Percentiles rank a stretch among this genome's conserved stretches.
These are phyloP conservation scores for Funneliformis mosseae DNA, from an alignment of 192 early-diverging fungal genomes.

Conservation along the genomic window DNA sequence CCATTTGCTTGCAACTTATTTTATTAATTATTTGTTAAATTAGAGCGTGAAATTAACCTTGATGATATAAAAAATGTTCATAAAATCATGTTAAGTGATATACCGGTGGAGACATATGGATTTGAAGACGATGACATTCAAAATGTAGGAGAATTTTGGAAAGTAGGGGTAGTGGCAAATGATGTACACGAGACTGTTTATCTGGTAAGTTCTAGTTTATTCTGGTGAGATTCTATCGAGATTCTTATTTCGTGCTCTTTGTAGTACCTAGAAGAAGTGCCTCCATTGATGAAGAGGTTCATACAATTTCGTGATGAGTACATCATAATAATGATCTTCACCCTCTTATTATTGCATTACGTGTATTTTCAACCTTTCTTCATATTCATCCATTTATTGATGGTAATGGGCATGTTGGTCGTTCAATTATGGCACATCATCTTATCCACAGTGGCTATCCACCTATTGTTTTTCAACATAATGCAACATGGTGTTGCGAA, in stretches of 20 bases:
- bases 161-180: not conserved
- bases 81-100: conserved; percentile 21
- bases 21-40: conserved; percentile 2
- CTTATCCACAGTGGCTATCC: conserved; percentile 13
- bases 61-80: conserved; percentile 20
- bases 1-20: conserved; percentile 27
- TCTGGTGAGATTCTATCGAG: not conserved
- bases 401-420: conserved; percentile 22
- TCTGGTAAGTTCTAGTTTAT: conserved; percentile 23
- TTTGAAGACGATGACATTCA: not conserved
- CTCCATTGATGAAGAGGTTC: conserved; percentile 18
- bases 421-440: conserved; percentile 23
- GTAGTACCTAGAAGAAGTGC: not conserved
- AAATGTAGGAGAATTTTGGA: not conserved
- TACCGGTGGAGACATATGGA: not conserved
- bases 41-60: not conserved
- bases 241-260: not conserved
- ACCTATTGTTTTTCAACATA: conserved; percentile 10
- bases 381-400: conserved; percentile 28
- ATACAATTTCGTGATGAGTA: conserved; percentile 15
- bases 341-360: conserved; percentile 12
- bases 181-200: not conserved
- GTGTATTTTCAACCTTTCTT: conserved; percentile 22
- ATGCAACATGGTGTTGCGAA: not conserved
- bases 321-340: conserved; percentile 1